A percentile compares a stretch with the other conserved stretches of the same genome.
These are phyloP conservation scores for Rhodotorula graminis DNA, from an alignment of 768 basidiomycete genomes.

Conservation along the genomic window DNA sequence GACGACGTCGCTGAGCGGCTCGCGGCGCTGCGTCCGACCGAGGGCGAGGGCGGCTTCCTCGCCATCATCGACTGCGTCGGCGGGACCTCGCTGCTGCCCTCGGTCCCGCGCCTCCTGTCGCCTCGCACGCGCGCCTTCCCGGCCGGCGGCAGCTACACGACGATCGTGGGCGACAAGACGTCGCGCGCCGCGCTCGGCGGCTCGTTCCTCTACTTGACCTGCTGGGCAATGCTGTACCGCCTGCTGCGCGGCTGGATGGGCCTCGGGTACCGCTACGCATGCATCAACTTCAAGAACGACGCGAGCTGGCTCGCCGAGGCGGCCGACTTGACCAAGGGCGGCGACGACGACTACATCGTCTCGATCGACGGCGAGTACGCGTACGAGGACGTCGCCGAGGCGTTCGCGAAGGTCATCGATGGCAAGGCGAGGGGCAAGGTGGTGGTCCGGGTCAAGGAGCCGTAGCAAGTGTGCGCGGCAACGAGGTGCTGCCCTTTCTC, in stretches of 20 bases:
- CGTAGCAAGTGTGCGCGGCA: neutral
- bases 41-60: constrained; percentile 18
- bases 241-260: constrained; percentile 22
- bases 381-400: constrained; percentile 28
- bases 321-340: neutral
- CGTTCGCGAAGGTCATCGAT: constrained; percentile 32
- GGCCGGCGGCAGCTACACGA: constrained; percentile 11
- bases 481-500: no score
- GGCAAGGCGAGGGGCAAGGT: constrained; percentile 38
- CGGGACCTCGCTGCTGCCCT: constrained; percentile 22
- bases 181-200: constrained; percentile 22
- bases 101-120: neutral
- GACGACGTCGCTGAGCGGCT: constrained; percentile 22
- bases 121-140: constrained; percentile 3
- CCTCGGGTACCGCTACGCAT: constrained; percentile 12
- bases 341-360: constrained; percentile 1
- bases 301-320: constrained; percentile 15
- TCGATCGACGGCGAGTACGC: constrained; percentile 27
- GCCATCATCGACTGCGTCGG: constrained; percentile 38
- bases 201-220: constrained; percentile 3
- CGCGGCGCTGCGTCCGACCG: neutral
- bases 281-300: constrained; percentile 18
- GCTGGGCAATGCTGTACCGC: constrained; percentile 12
- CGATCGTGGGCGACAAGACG: constrained; percentile 42
- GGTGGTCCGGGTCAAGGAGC: constrained; percentile 26